phyloP scores from a whole-genome alignment of 164 flowering plant genomes.

The Kingdonia uniflora region DNA sequence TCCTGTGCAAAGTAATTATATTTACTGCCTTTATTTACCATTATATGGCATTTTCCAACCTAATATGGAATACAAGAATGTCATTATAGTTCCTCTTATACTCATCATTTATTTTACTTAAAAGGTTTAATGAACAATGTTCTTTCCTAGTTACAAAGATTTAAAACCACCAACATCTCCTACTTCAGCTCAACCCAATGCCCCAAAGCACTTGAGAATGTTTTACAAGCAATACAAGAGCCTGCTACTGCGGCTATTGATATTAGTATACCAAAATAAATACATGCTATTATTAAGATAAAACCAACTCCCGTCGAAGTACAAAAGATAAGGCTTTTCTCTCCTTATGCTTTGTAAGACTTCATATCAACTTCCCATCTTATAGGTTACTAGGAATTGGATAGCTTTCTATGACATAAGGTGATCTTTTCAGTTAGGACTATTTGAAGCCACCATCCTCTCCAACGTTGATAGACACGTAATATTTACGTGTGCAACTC shows the following conservation, averaged over 20 bases:
- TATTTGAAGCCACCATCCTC: too few relatives aligned
- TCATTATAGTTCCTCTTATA: neutral
- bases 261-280: conserved; percentile 3
- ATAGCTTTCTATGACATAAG: neutral
- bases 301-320: conserved; percentile 5
- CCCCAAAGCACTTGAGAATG: neutral
- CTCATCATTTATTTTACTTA: too few relatives aligned
- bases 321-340: conserved; percentile 25
- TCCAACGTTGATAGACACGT: too few relatives aligned
- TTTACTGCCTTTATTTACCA: too few relatives aligned
- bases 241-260: conserved; percentile 10
- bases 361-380: neutral
- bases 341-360: conserved; percentile 39
- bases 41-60: too few relatives aligned
- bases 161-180: conserved; percentile 46
- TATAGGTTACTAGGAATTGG: neutral
- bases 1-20: too few relatives aligned
- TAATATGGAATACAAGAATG: too few relatives aligned
- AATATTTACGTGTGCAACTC: too few relatives aligned
- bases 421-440: conserved; percentile 3
- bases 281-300: conserved; percentile 1
- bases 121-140: too few relatives aligned
- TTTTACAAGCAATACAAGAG: conserved; percentile 5
- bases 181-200: conserved; percentile 19
- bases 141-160: conserved; percentile 42